A percentile compares a stretch with the other conserved stretches of the same genome.
Conservation (phyloP, 352 stramenopile species). For the Globisporangium cylindrosporum region DNA sequence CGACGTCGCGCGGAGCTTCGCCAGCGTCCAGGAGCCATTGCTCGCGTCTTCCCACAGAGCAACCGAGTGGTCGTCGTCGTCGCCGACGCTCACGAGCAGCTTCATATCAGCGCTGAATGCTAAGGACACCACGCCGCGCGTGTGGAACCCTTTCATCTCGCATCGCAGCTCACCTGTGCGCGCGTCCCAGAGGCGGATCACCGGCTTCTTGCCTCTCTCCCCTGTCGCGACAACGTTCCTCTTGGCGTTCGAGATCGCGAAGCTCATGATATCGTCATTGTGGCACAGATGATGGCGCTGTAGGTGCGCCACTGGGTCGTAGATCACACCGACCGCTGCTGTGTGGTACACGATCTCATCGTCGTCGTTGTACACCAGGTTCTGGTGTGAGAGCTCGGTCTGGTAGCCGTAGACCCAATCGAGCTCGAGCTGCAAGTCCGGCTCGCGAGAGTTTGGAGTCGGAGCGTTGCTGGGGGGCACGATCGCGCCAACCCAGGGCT, state of each 20-base stretch:
- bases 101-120: conserved; percentile 61
- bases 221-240: conserved; percentile 84
- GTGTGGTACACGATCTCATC: conserved; percentile 88
- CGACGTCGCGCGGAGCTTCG: conserved; percentile 35
- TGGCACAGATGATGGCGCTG: conserved; percentile 83
- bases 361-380: conserved; percentile 68
- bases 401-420: conserved; percentile 87
- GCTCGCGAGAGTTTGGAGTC: conserved; percentile 54
- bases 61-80: conserved; percentile 82
- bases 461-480: conserved; percentile 68
- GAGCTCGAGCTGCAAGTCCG: conserved; percentile 64
- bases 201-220: conserved; percentile 72
- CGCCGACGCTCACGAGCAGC: conserved; percentile 62
- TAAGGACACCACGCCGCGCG: conserved; percentile 66
- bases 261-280: conserved; percentile 87
- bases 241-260: conserved; percentile 56
- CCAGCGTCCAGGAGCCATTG: conserved; percentile 61
- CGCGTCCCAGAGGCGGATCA: conserved; percentile 82
- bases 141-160: conserved; percentile 65
- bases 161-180: conserved; percentile 63
- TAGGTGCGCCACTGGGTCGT: conserved; percentile 59
- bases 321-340: conserved; percentile 83
- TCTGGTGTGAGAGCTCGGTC: conserved; percentile 69
- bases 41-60: conserved; percentile 73
- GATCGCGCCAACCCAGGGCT: conserved; percentile 86